Evolutionary conservation across 129 eudicot species (phyloP).

Genomic region (Kitagawia praeruptora): DNA sequence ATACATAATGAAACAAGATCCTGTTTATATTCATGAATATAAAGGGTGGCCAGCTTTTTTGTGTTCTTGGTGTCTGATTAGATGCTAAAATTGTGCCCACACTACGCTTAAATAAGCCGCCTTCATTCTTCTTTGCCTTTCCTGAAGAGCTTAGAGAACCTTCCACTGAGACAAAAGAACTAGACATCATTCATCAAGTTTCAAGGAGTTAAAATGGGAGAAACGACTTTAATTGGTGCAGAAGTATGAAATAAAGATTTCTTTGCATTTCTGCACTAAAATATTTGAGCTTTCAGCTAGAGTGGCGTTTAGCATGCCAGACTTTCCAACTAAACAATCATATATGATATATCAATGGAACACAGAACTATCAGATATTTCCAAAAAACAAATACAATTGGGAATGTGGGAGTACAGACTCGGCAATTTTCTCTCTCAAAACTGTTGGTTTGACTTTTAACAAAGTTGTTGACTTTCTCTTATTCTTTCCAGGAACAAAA

Average conservation of each 20-base stretch:
- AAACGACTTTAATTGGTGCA: neutral
- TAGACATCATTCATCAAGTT: neutral
- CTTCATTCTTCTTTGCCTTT: constrained; percentile 38
- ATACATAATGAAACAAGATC: neutral
- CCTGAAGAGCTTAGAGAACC: constrained; percentile 69
- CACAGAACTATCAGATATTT: neutral
- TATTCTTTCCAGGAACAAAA: neutral
- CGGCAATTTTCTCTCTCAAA: neutral
- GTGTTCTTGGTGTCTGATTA: constrained; percentile 14
- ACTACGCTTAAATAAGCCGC: constrained; percentile 11
- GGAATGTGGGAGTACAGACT: neutral
- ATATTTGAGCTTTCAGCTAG: too few species aligned
- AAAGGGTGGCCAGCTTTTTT: constrained; percentile 25
- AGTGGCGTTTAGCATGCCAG: too few species aligned
- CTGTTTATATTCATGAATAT: constrained; percentile 11
- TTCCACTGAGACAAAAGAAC: constrained; percentile 39
- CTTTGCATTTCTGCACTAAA: too few species aligned
- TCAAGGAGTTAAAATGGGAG: neutral
- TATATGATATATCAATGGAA: neutral
- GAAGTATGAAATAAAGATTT: too few species aligned
- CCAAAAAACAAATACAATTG: too few species aligned
- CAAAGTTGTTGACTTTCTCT: neutral
- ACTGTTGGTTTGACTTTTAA: neutral
- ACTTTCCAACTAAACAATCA: too few species aligned
- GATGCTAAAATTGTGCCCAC: constrained; percentile 14